These are phyloP conservation scores for Macaranga tanarius DNA, from an alignment of 441 rosid genomes.

Conservation along the genomic window DNA sequence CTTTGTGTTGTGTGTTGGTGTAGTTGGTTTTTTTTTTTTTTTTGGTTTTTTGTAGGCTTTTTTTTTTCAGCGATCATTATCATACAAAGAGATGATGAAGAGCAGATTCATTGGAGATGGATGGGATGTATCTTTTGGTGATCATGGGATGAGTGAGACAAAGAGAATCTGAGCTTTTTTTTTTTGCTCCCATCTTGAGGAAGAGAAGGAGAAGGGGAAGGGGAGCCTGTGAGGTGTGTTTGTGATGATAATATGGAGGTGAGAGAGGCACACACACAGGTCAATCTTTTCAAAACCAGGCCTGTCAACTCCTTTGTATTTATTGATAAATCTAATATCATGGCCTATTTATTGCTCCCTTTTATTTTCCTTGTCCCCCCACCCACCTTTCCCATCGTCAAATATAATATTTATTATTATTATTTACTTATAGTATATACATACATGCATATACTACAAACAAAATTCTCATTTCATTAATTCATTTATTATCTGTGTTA, in stretches of 20 bases:
- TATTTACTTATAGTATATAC: neutral
- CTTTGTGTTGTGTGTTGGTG: neutral
- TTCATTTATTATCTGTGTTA: neutral
- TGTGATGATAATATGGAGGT: neutral
- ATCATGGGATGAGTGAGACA: conserved; percentile 47
- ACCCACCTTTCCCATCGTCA: conserved; percentile 35
- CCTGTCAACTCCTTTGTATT: conserved; percentile 62
- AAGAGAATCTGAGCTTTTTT: conserved; percentile 44
- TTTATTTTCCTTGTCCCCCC: conserved; percentile 43
- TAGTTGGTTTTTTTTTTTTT: conserved; percentile 1
- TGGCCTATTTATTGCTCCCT: conserved; percentile 41
- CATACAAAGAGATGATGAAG: conserved; percentile 23
- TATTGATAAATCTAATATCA: conserved; percentile 44
- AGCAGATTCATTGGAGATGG: conserved; percentile 34
- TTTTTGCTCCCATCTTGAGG: conserved; percentile 26
- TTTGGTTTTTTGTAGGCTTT: neutral
- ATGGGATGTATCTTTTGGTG: conserved; percentile 16
- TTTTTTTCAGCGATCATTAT: too few relatives aligned
- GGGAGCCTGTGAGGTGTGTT: neutral
- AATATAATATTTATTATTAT: neutral
- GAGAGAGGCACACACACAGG: conserved; percentile 37
- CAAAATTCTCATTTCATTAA: neutral
- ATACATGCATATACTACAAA: neutral
- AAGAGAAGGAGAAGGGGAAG: conserved; percentile 19
- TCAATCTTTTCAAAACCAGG: conserved; percentile 59